These are phyloP conservation scores for Phytophthora capsici DNA, from an alignment of 352 stramenopile genomes.

Conservation along the genomic window DNA sequence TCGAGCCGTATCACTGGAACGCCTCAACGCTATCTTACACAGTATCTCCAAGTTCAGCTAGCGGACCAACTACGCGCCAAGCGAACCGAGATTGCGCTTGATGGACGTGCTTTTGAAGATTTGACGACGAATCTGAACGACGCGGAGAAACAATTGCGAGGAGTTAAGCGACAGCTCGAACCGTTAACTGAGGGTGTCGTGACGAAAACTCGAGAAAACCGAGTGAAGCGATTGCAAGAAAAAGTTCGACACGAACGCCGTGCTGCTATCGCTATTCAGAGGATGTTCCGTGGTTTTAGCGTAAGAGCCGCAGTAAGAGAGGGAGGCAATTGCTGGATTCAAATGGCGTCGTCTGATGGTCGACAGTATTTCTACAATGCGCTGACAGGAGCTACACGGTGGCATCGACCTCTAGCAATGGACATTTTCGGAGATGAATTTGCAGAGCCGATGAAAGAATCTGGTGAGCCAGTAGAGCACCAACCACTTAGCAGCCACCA, in stretches of 20 bases:
- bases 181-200: slow-evolving; percentile 87
- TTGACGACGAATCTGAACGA: slow-evolving; percentile 69
- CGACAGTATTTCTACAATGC: slow-evolving; percentile 84
- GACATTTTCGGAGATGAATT: slow-evolving; percentile 76
- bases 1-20: slow-evolving; percentile 87
- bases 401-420: slow-evolving; percentile 73
- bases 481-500: slow-evolving; percentile 3
- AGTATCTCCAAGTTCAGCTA: slow-evolving; percentile 92
- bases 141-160: slow-evolving; percentile 69
- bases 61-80: slow-evolving; percentile 83
- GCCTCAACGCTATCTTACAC: slow-evolving; percentile 92
- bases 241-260: slow-evolving; percentile 71
- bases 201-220: slow-evolving; percentile 75
- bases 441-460: slow-evolving; percentile 37
- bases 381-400: slow-evolving; percentile 72
- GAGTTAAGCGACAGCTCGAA: slow-evolving; percentile 79
- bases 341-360: slow-evolving; percentile 43
- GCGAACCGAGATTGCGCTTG: slow-evolving; percentile 68
- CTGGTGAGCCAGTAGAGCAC: neutral
- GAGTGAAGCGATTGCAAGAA: slow-evolving; percentile 67
- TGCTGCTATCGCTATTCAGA: slow-evolving; percentile 81
- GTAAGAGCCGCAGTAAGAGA: slow-evolving; percentile 69
- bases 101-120: slow-evolving; percentile 57
- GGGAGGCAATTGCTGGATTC: slow-evolving; percentile 83
- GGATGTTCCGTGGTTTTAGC: slow-evolving; percentile 78